Conservation (phyloP, 2,329 filamentous ascomycete species). For the Thermomyces lanuginosus region DNA sequence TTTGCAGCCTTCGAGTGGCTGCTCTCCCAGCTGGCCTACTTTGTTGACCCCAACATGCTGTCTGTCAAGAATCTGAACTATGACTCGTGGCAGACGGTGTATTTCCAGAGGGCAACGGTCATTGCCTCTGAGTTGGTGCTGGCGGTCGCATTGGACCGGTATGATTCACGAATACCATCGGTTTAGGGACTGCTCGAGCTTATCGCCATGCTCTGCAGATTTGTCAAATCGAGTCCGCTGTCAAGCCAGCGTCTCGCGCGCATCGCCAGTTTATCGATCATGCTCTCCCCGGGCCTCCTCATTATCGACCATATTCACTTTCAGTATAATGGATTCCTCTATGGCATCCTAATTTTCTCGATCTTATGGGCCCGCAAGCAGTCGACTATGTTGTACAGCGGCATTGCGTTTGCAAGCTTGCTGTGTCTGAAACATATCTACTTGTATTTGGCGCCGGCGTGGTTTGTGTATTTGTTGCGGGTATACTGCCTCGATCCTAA, state of each 20-base stretch:
- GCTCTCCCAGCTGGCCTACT: constrained; percentile 62
- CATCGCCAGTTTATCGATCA: constrained; percentile 70
- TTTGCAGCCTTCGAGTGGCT: constrained; percentile 96
- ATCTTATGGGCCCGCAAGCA: constrained; percentile 64
- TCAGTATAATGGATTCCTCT: constrained; percentile 96
- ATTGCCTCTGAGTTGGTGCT: constrained; percentile 72
- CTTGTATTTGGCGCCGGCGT: constrained; percentile 86
- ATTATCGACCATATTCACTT: constrained; percentile 99
- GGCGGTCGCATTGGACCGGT: constrained; percentile 66
- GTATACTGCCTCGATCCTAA: constrained; percentile 69
- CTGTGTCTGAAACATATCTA: constrained; percentile 98
- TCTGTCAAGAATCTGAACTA: constrained; percentile 65
- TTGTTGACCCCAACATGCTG: constrained; percentile 68
- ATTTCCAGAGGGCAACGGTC: constrained; percentile 83
- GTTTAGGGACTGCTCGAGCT: constrained; percentile 1
- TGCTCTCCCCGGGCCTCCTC: constrained; percentile 80
- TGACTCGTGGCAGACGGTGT: constrained; percentile 83
- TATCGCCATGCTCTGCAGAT: constrained; percentile 34
- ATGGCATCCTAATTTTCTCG: constrained; percentile 75
- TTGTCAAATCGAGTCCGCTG: constrained; percentile 53
- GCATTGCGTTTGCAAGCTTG: constrained; percentile 65
- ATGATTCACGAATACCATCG: constrained; percentile 14
- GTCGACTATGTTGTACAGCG: constrained; percentile 60
- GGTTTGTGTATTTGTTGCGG: constrained; percentile 84
- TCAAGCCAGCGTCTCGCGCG: constrained; percentile 60